Evolutionary conservation across 2,329 filamentous ascomycete species (phyloP).

Genomic region (Ceratocystis destructans): DNA sequence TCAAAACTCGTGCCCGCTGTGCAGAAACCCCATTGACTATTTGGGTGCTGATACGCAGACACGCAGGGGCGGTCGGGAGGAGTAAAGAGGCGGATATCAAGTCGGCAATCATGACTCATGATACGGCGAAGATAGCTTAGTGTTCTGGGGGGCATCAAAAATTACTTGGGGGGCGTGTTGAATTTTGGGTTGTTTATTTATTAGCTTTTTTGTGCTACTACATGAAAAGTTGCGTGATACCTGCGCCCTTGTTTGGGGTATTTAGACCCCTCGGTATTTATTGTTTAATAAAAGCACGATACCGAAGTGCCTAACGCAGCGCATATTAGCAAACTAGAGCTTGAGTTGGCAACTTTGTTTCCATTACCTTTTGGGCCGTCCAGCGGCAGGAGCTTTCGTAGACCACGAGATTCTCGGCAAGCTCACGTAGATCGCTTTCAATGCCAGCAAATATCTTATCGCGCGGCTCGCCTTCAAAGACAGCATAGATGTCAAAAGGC

Average conservation of each 20-base stretch:
- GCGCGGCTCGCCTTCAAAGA: conserved; percentile 58
- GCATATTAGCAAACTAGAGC: not conserved
- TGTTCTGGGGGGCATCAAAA: not conserved
- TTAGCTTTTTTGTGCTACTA: not conserved
- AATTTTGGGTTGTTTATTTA: not conserved
- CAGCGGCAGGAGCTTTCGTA: conserved; percentile 56
- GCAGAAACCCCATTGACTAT: conserved; percentile 71
- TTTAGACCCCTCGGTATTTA: not conserved
- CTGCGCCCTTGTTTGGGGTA: not conserved
- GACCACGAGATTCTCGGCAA: conserved; percentile 54
- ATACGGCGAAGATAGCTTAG: not conserved
- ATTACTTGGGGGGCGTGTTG: not conserved
- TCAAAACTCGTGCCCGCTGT: conserved; percentile 82
- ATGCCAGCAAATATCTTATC: conserved; percentile 51
- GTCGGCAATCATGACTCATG: too few species aligned
- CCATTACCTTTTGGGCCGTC: conserved; percentile 40
- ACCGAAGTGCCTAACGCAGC: not conserved
- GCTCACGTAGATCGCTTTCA: conserved; percentile 43
- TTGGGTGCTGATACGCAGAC: conserved; percentile 29
- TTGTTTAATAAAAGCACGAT: not conserved
- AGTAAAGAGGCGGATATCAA: not conserved
- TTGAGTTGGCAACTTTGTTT: not conserved
- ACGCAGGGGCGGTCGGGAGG: conserved; percentile 17
- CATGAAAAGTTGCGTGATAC: not conserved
- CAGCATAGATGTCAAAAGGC: conserved; percentile 81